Base-by-base conservation (phyloP, 306 rosid species). In the Cotoneaster glaucophyllus region DNA sequence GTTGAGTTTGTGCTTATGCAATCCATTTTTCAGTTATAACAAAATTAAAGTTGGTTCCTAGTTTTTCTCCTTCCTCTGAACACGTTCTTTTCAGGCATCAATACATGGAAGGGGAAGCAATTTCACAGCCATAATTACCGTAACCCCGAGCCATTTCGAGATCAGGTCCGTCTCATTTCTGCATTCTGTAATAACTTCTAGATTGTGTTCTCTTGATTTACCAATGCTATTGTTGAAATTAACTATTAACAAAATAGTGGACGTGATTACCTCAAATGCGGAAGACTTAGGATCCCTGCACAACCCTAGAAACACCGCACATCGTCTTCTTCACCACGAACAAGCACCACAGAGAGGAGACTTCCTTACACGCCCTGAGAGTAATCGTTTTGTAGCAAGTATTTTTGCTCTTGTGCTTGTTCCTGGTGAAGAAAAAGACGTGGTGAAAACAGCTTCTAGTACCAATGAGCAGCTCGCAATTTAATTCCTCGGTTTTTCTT, bases 81-180 rank as follows among this genome's bases (percentile, higher is more conserved):
- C 1, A 54, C 0, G 3, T 11, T 57, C 21, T 57, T 44, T 73
- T 26, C 79, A 86, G 90, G 86, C 43, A 73, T 84, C 15, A 54
- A 79, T 79, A 22, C 39, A 57, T 84, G 87, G 90, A 80, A 79
- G 59, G 86, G 86, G 63, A 70, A 29, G 77, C 86, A 84, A 68
- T 59, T 87, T 8, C 90, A 87, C 66, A 82, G 88, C 80, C 90
- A 87, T 74, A 87, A 84, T 66, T 87, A 82, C 66, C 86, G 88
- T 31, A 59, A 45, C 9, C 82, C 88, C 2, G 80, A 82, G 32
- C 85, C 85, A 24, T 87, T 84, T 74, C 75, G 72, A 69, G 86
- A 79, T 61, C 82, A 91, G 83, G 98, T 93, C 68, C 32, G 91
- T 74, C 4, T 10, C 50, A 18, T 29, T 21, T 39, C 25, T 77